Evolutionary conservation across 164 flowering plant genomes (phyloP).

Genomic region (Litsea cubeba): DNA sequence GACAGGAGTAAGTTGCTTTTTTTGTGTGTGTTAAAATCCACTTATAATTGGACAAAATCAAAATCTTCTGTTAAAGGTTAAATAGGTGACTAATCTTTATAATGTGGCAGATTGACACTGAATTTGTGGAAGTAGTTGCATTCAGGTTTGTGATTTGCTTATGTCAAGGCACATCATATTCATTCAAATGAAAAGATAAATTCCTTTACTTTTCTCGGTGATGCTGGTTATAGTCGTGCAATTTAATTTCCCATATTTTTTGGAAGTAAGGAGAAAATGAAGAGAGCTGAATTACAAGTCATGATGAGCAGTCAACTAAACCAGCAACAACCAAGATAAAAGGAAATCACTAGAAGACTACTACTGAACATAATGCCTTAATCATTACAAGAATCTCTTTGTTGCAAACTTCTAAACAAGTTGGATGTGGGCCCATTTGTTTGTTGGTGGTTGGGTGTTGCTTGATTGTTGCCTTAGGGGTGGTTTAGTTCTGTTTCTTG

Average conservation of each 20-base stretch:
- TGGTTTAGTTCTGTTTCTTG: no score
- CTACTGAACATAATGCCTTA: no score
- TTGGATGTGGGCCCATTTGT: no score
- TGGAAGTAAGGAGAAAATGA: neutral
- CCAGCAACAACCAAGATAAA: neutral
- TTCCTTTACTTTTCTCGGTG: neutral
- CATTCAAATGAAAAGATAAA: neutral
- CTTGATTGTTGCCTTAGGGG: no score
- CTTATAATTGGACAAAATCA: neutral
- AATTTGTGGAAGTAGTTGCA: constrained; percentile 71
- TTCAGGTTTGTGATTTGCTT: constrained; percentile 46
- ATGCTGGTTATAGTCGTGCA: neutral
- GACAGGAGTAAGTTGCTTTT: constrained; percentile 56
- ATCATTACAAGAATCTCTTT: no score
- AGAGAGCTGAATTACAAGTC: neutral
- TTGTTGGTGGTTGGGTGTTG: no score
- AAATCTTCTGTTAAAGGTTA: neutral
- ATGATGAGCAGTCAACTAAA: neutral
- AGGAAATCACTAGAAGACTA: neutral
- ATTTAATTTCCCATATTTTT: no score
- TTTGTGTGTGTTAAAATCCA: neutral
- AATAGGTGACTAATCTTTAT: neutral
- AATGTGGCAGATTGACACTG: constrained; percentile 56
- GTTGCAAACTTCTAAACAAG: no score
- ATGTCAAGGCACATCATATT: neutral